Evolutionary conservation across 176 grass and related monocot genomes (phyloP), one percentile per base, ranked within the genome.

Genomic region (Panicum miliaceum): DNA sequence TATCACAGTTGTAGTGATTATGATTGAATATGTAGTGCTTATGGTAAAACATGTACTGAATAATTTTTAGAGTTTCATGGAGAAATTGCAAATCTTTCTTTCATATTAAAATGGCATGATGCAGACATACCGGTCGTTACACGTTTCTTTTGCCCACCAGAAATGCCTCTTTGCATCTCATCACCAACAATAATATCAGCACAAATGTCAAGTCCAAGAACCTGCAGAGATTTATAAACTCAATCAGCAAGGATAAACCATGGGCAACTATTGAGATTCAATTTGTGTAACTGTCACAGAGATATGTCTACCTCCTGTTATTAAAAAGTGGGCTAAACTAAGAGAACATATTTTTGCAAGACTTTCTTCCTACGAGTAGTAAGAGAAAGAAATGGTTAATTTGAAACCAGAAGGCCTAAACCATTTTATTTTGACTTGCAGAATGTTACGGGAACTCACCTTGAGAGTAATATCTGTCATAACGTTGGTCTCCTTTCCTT

Each of bases 141-240:
- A 64, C 92, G 88, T 66, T 93, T 93, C 77, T 90, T 93, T 75
- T 93, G 88, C 3, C 92, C 92, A 29, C 92, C 92, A 15, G 92
- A 94, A 84, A 94, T 94, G 32, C 92, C 92, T 88, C 92, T 92
- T 41, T 78, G 88, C 90, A 94, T 92, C 63, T 92, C 84, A 58
- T 92, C 90, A 72, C 92, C 92, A 43, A 94, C 61, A 37, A 88
- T 73, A 54, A 73, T 92, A 81, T 94, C 87, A 52, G 92, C 90
- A 61, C 92, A 94, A 75, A 90, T 88, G 76, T 92, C 90, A 51
- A 94, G 63, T 67, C 92, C 92, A 71, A 92, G 87, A 3, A 88
- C 87, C 92, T 94, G 87, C 5, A 9, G 23, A 35, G 35, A 62
- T 76, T 72, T 73, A 20, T 80, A 86, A 69, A 53, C 58, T 46